Evolutionary conservation across 2,329 filamentous ascomycete genomes (phyloP), one percentile per base, ranked within the genome.

Genomic region (Celoporthe dispersa): DNA sequence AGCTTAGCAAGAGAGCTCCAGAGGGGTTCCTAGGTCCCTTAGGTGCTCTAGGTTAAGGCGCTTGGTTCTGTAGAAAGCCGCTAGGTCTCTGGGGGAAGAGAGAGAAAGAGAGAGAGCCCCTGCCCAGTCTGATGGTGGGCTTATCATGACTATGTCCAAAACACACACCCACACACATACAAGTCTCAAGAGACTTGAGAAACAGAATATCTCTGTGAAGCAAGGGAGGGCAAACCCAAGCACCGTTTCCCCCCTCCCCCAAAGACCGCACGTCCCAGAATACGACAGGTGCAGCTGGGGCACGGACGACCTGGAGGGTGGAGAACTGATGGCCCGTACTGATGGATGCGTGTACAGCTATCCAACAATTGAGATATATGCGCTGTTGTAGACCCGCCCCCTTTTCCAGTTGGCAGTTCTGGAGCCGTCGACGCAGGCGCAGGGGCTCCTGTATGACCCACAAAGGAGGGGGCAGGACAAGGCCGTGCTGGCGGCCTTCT

Each of bases 401-500:
- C 61, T 64, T 37, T 33, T 44, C 44, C 35, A 39, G 37, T 6
- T 22, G 37, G 33, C 60, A n/a, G 19, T 37, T 39, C 62, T 64
- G 41, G 62, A 48, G 41, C 41, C 61, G 12, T 48, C 41, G 37
- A 51, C 41, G 62, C 28, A 64, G 28, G 41, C 57, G 62, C 66
- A 65, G 61, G 61, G 65, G 61, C 60, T 31, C 41, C 61, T 48
- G 61, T 48, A 44, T 41, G 62, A 31, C 62, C 62, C 62, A 64
- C 41, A 5, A 16, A 39, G 53, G 44, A 25, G 53, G 14, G 51
- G 22, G 44, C n/a, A n/a, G 25, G 11, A 28, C n/a, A 55, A 59
- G 44, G 61, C 66, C 69, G 66, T 65, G 69, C 55, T 68, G 69
- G 61, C 31, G 66, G 55, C 22, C 66, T 71, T 71, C 69, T 68